Conservation (phyloP, 176 grass and related monocot species). For the Thalia dealbata region DNA sequence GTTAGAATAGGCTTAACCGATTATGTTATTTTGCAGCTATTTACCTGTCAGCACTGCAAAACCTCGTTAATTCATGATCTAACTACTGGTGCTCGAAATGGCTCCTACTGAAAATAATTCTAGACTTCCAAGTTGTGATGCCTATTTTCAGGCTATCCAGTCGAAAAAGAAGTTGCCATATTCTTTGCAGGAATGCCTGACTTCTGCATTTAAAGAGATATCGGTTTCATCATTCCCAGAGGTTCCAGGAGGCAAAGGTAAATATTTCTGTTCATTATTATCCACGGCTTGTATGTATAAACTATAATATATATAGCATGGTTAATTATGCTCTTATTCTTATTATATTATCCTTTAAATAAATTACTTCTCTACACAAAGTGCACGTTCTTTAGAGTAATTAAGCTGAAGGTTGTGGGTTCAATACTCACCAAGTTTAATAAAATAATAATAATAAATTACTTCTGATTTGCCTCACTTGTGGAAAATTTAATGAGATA, state of each 20-base stretch:
- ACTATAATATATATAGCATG: neutral
- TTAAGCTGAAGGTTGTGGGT: too few species aligned
- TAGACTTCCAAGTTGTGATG: slow-evolving; percentile 49
- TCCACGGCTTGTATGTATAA: neutral
- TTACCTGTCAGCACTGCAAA: neutral
- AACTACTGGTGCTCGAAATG: neutral
- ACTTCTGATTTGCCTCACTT: neutral
- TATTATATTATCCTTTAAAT: slow-evolving; percentile 6
- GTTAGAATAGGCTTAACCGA: too few species aligned
- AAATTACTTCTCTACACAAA: too few species aligned
- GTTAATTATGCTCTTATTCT: neutral
- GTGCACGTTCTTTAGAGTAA: too few species aligned
- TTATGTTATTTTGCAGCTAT: too few species aligned
- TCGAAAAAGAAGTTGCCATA: slow-evolving; percentile 78
- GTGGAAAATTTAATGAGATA: neutral
- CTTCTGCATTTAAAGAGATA: slow-evolving; percentile 64
- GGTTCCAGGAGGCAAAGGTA: slow-evolving; percentile 77
- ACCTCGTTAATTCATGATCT: neutral
- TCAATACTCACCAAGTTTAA: too few species aligned
- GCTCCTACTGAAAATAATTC: neutral
- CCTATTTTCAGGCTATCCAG: slow-evolving; percentile 86
- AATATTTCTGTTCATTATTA: neutral
- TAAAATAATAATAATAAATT: too few species aligned
- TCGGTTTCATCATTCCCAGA: slow-evolving; percentile 69
- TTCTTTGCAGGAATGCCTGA: slow-evolving; percentile 64